Base-by-base conservation (phyloP, 1,139 yeast genomes). In the Protomyces lactucae-debilis region DNA sequence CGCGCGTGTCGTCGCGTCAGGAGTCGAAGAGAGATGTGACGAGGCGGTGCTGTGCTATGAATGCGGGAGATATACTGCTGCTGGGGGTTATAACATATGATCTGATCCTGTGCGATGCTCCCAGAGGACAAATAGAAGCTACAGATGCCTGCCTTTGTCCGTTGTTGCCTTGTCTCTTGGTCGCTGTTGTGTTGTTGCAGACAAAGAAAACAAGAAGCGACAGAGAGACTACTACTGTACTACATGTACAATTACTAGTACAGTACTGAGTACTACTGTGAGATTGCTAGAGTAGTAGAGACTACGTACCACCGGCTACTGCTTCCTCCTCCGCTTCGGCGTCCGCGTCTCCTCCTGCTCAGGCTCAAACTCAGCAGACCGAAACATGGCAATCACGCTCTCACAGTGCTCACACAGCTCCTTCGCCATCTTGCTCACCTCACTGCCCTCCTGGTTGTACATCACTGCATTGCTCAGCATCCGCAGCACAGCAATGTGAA, bases 381-480 rank as follows among this genome's bases (percentile, higher is more conserved):
- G 21, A 21, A 40, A 59, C 57, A 59, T 40, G 10, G 45, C 56
- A 51, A 59, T 52, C 35, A 48, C 57, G n/a, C 54, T 55, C 63
- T 59, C 63, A 16, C 43, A 55, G 46, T 59, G 63, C 23, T 23
- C 45, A 10, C 43, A 18, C 23, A 59, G 32, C 9, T 59, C 63
- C 73, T 89, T 96, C 25, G 99, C 99, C 96, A 93, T 88, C 82
- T 84, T 83, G 75, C 91, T 90, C 45, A 95, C 99, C 57, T 95
- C 96, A 12, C 96, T 86, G 12, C 97, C 96, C 72, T 88, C 96
- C 0, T 99, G 99, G 75, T 93, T 95, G 77, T 93, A 93, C 35
- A 82, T 80, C 75, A 89, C 93, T 77, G 99, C 93, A 77, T 93
- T 93, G 68, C 83, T 79, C 77, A 93, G 90, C 69, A 93, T 88